These are phyloP conservation scores for Trametes meyenii DNA, from an alignment of 768 basidiomycete species.

Conservation along the genomic window DNA sequence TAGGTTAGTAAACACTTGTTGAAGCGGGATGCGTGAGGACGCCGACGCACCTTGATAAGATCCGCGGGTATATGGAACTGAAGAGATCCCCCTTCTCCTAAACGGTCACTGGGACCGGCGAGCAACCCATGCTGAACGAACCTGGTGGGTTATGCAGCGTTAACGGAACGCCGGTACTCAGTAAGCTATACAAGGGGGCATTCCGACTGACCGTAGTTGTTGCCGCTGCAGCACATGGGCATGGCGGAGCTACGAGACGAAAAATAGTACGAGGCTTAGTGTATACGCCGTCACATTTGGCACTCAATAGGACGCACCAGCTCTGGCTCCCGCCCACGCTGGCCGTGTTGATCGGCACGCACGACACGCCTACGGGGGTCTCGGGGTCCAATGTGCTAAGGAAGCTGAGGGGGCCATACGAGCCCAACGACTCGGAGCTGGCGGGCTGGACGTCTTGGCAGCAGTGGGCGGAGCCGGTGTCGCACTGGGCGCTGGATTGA, in stretches of 20 bases:
- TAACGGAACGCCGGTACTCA: background rate
- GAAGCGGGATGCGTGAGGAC: background rate
- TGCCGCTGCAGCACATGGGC: conserved; percentile 23
- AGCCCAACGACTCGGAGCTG: background rate
- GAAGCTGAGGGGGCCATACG: conserved; percentile 6
- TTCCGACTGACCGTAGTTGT: conserved; percentile 12
- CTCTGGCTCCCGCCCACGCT: conserved; percentile 6
- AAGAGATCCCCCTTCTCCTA: background rate
- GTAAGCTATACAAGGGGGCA: no score
- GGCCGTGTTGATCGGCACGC: conserved; percentile 12
- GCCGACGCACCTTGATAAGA: background rate
- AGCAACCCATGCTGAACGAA: conserved; percentile 15
- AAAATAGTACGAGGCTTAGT: no score
- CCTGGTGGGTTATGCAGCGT: background rate
- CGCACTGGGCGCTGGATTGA: conserved; percentile 14
- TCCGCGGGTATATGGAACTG: no score
- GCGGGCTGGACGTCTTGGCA: conserved; percentile 26
- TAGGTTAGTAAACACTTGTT: background rate
- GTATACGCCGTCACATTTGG: no score
- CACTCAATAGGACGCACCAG: conserved; percentile 17
- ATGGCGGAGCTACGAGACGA: background rate
- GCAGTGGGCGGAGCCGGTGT: conserved; percentile 27
- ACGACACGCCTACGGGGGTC: conserved; percentile 6
- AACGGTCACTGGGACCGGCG: background rate
- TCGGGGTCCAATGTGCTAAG: background rate